These are phyloP conservation scores for Macaranga tanarius DNA, from an alignment of 441 rosid genomes.

Conservation along the genomic window DNA sequence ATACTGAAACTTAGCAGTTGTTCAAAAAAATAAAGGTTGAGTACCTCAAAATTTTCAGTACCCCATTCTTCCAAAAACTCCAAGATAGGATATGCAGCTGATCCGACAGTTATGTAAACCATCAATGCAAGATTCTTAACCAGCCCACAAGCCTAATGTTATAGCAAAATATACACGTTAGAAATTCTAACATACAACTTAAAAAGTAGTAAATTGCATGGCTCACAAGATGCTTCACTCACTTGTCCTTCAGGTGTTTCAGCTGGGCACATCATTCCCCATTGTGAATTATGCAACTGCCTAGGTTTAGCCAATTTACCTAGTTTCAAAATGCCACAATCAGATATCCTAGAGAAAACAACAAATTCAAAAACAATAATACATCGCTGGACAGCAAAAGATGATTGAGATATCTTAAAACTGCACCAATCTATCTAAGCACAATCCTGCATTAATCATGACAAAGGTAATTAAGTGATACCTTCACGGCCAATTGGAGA, in stretches of 20 bases:
- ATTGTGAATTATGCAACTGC: conserved; percentile 97
- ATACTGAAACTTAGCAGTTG: conserved; percentile 4
- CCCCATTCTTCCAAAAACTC: conserved; percentile 98
- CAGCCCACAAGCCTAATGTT: conserved; percentile 84
- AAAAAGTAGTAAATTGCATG: not conserved
- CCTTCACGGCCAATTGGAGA: conserved; percentile 99
- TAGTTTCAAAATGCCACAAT: conserved; percentile 30
- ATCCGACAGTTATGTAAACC: conserved; percentile 97
- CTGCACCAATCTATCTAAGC: conserved; percentile 5
- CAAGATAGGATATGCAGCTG: conserved; percentile 88
- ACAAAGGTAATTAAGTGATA: conserved; percentile 25
- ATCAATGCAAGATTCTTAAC: conserved; percentile 97
- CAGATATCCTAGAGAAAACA: not conserved
- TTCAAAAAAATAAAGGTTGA: conserved; percentile 14
- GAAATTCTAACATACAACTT: not conserved
- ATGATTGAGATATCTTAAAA: conserved; percentile 2
- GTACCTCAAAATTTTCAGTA: conserved; percentile 94
- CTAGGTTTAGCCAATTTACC: conserved; percentile 98
- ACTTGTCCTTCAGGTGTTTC: conserved; percentile 99
- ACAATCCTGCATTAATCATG: not conserved
- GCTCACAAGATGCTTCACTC: conserved; percentile 19
- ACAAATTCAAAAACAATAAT: not conserved
- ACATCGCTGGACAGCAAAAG: conserved; percentile 6
- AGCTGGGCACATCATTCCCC: conserved; percentile 99
- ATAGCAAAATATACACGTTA: conserved; percentile 16